These are phyloP conservation scores for Epichloe festucae DNA, from an alignment of 2,329 filamentous ascomycete genomes.

Conservation along the genomic window DNA sequence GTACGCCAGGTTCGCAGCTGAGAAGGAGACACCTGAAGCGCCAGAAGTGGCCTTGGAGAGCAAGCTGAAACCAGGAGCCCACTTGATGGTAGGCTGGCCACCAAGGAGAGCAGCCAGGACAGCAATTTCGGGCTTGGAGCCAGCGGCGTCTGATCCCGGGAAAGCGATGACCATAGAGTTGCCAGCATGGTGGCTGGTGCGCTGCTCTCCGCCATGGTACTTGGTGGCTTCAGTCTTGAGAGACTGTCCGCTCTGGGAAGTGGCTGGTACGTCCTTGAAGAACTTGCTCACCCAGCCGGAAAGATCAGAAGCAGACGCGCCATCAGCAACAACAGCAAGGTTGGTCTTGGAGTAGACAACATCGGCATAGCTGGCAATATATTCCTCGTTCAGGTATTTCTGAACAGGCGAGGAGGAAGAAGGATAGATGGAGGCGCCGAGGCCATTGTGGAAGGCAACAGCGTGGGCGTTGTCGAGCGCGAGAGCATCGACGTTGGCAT, in stretches of 20 bases:
- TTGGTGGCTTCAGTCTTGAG: conserved; percentile 55
- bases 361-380: conserved; percentile 62
- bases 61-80: conserved; percentile 84
- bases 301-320: conserved; percentile 62
- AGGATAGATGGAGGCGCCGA: conserved; percentile 67
- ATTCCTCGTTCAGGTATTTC: conserved; percentile 68
- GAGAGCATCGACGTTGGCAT: conserved; percentile 48
- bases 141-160: conserved; percentile 70
- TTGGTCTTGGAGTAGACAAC: conserved; percentile 80
- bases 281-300: conserved; percentile 88
- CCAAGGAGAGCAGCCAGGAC: conserved; percentile 84
- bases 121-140: conserved; percentile 79
- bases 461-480: conserved; percentile 78
- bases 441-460: conserved; percentile 84
- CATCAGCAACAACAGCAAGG: conserved; percentile 83
- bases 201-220: conserved; percentile 93
- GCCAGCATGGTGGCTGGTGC: conserved; percentile 60
- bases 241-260: conserved; percentile 35
- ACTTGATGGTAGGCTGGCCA: conserved; percentile 86
- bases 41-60: conserved; percentile 65
- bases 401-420: conserved; percentile 57
- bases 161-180: conserved; percentile 87
- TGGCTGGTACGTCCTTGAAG: conserved; percentile 59
- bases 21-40: conserved; percentile 52
- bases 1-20: conserved; percentile 71